Percentiles rank a stretch among this genome's conserved stretches.
These are phyloP conservation scores for Capillidium heterosporum DNA, from an alignment of 371 early-diverging fungal species.

Conservation along the genomic window DNA sequence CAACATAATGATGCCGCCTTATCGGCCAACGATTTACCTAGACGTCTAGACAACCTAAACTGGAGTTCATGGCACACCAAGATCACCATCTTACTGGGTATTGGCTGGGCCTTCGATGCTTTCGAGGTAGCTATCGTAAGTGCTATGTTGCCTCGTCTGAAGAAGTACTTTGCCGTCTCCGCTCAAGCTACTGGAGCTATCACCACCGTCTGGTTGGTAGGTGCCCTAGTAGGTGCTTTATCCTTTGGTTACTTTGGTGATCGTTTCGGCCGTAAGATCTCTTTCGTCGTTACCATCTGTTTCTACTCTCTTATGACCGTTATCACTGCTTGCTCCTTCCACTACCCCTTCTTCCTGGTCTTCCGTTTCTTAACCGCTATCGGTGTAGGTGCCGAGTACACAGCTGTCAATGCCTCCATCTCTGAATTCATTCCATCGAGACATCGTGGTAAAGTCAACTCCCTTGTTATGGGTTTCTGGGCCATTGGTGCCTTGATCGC, in stretches of 20 bases:
- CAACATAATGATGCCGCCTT: too few relatives aligned
- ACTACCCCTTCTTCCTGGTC: slow-evolving; percentile 6
- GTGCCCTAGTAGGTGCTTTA: slow-evolving; percentile 7
- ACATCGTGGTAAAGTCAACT: slow-evolving; percentile 6
- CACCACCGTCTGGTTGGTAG: slow-evolving; percentile 5
- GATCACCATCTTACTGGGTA: slow-evolving; percentile 5
- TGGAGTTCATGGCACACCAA: slow-evolving; percentile 4
- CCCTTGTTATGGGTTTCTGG: slow-evolving; percentile 7
- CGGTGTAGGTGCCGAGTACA: slow-evolving; percentile 8
- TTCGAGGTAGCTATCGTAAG: slow-evolving; percentile 8
- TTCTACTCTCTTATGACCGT: slow-evolving; percentile 5
- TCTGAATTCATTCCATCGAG: slow-evolving; percentile 6
- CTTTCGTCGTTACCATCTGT: slow-evolving; percentile 2
- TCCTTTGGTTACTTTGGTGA: slow-evolving; percentile 7
- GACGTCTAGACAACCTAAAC: slow-evolving; percentile 2
- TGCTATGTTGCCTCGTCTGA: slow-evolving; percentile 4
- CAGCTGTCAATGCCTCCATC: slow-evolving; percentile 4
- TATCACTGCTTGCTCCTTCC: not conserved
- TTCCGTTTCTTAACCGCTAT: slow-evolving; percentile 7
- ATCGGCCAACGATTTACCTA: not conserved
- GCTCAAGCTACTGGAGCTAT: not conserved
- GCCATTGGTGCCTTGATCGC: slow-evolving; percentile 6
- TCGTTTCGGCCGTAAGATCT: slow-evolving; percentile 4
- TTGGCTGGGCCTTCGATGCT: slow-evolving; percentile 10
- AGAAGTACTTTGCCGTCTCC: slow-evolving; percentile 5